Conservation (phyloP, 1,139 yeast species). For the Kurtzmaniella quercitrusa region DNA sequence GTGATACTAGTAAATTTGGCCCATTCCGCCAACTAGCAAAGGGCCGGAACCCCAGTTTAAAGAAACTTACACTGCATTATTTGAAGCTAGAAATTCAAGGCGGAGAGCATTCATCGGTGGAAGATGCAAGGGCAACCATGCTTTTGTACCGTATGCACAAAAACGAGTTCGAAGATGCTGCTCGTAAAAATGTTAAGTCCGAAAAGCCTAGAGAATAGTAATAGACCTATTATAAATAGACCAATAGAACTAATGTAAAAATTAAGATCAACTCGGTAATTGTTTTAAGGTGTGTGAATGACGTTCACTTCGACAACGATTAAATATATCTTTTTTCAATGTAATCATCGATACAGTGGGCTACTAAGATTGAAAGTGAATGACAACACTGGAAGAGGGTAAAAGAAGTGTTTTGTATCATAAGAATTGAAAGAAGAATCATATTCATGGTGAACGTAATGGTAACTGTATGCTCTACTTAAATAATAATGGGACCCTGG, state of each 20-base stretch:
- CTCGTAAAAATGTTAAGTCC: background rate
- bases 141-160: slow-evolving; percentile 60
- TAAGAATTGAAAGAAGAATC: no score
- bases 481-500: no score
- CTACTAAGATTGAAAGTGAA: no score
- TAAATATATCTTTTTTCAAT: no score
- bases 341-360: no score
- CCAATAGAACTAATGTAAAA: background rate
- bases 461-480: no score
- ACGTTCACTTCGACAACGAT: no score
- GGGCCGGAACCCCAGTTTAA: slow-evolving; percentile 72
- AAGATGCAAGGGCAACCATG: slow-evolving; percentile 90
- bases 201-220: background rate
- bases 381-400: no score
- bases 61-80: slow-evolving; percentile 56
- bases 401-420: no score
- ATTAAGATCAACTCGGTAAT: no score
- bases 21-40: slow-evolving; percentile 56
- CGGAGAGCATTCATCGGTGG: slow-evolving; percentile 82
- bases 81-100: slow-evolving; percentile 63
- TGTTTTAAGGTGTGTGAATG: no score
- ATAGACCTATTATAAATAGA: background rate
- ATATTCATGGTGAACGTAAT: no score
- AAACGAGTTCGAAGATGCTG: slow-evolving; percentile 50
- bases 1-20: slow-evolving; percentile 71